A percentile compares a stretch with the other conserved stretches of the same genome.
Conservation (phyloP, 2,329 filamentous ascomycete genomes). For the Aspergillus brunneoviolaceus region DNA sequence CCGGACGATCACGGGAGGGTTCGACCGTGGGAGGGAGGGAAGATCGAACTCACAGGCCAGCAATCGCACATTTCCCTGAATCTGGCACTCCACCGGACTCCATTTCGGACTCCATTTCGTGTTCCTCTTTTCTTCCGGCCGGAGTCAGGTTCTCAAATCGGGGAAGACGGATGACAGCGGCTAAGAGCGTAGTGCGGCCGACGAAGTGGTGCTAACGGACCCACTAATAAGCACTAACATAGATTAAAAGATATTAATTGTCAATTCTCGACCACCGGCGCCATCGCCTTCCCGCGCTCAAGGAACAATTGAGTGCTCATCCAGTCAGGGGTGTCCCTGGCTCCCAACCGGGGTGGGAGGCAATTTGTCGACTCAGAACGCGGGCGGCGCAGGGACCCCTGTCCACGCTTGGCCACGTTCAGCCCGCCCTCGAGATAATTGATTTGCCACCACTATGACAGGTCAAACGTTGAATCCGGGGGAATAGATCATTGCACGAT, state of each 20-base stretch:
- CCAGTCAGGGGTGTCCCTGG: background rate
- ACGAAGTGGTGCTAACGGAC: background rate
- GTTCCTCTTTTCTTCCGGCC: background rate
- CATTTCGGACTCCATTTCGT: background rate
- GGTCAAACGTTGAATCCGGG: background rate
- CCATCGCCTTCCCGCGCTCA: background rate
- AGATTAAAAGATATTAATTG: background rate
- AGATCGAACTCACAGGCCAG: slow-evolving; percentile 4
- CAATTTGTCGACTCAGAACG: background rate
- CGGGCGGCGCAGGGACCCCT: background rate
- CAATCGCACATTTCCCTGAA: background rate
- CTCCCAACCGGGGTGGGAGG: background rate
- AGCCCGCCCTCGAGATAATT: background rate
- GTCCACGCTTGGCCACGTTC: background rate
- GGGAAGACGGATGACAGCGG: background rate
- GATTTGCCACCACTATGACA: background rate
- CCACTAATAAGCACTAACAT: background rate
- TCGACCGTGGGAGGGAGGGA: background rate
- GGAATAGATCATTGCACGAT: background rate
- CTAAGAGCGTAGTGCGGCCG: background rate
- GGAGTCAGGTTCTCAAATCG: background rate
- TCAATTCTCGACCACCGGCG: background rate
- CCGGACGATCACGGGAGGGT: background rate
- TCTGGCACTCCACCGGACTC: background rate
- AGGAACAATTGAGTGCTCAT: background rate